A percentile compares a stretch with the other conserved stretches of the same genome.
These are phyloP conservation scores for Scopulariopsis brevicaulis DNA, from an alignment of 2,329 filamentous ascomycete species.

Conservation along the genomic window DNA sequence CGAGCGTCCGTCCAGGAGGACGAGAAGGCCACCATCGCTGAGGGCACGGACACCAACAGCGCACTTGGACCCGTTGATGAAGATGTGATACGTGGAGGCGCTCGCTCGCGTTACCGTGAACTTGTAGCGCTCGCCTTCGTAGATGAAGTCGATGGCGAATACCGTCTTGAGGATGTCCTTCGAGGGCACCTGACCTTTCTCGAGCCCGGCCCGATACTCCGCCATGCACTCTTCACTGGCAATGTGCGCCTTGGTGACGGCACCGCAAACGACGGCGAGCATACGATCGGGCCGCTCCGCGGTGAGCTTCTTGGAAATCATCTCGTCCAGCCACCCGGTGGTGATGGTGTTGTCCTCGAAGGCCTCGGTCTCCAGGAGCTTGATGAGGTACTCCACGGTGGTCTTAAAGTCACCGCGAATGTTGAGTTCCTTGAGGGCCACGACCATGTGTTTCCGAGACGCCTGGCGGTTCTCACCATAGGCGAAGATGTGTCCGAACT, in stretches of 20 bases:
- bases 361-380: constrained; percentile 92
- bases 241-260: constrained; percentile 87
- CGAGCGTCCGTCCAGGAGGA: constrained; percentile 82
- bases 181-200: constrained; percentile 94
- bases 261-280: constrained; percentile 90
- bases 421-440: constrained; percentile 95
- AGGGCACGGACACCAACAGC: constrained; percentile 85
- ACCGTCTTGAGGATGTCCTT: constrained; percentile 97
- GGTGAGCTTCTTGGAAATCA: constrained; percentile 95
- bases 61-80: constrained; percentile 98
- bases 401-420: constrained; percentile 99
- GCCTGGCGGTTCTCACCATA: constrained; percentile 96
- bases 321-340: constrained; percentile 95
- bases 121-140: constrained; percentile 92
- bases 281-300: constrained; percentile 90
- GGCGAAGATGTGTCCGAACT: constrained; percentile 98
- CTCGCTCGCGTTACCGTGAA: constrained; percentile 94
- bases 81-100: constrained; percentile 88
- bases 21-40: constrained; percentile 84
- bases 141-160: constrained; percentile 97
- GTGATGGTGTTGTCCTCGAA: constrained; percentile 99
- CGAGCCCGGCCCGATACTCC: constrained; percentile 78
- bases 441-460: constrained; percentile 97
- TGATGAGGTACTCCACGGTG: constrained; percentile 97
- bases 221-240: constrained; percentile 82